Evolutionary conservation across 257 asterid genomes (phyloP).

Genomic region (Mentha longifolia): DNA sequence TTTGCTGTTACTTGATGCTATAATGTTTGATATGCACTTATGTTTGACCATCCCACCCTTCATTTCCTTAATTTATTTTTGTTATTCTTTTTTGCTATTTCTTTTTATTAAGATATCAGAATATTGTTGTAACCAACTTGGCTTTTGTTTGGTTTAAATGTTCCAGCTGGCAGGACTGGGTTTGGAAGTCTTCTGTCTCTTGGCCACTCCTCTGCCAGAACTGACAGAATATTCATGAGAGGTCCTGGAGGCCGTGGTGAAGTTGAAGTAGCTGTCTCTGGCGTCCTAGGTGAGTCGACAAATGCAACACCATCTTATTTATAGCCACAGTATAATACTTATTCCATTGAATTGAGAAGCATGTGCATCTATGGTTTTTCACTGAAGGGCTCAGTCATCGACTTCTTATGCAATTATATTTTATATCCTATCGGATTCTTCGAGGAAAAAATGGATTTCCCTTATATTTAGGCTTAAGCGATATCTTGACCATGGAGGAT

Average conservation of each 20-base stretch:
- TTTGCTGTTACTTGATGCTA: background rate
- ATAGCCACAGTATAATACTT: background rate
- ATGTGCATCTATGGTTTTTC: background rate
- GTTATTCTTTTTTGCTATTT: background rate
- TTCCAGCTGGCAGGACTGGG: conserved; percentile 87
- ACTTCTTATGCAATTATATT: background rate
- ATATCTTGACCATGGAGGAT: background rate
- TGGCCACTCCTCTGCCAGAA: conserved; percentile 87
- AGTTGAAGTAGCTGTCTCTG: conserved; percentile 99
- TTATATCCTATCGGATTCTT: no score
- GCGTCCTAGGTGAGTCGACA: conserved; percentile 70
- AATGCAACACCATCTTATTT: conserved; percentile 18
- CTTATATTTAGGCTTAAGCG: no score
- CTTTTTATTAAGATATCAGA: no score
- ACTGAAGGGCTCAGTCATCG: background rate
- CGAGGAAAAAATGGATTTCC: no score
- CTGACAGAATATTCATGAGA: conserved; percentile 92
- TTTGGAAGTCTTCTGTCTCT: conserved; percentile 94
- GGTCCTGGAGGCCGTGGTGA: conserved; percentile 99
- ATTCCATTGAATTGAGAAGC: background rate
- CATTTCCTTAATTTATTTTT: background rate
- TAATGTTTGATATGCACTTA: conserved; percentile 16
- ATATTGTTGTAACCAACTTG: no score
- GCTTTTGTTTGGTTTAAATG: no score
- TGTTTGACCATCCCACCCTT: background rate